A percentile compares a stretch with the other conserved stretches of the same genome.
Conservation (phyloP, 2,329 filamentous ascomycete genomes). For the Cercospora sesami region DNA sequence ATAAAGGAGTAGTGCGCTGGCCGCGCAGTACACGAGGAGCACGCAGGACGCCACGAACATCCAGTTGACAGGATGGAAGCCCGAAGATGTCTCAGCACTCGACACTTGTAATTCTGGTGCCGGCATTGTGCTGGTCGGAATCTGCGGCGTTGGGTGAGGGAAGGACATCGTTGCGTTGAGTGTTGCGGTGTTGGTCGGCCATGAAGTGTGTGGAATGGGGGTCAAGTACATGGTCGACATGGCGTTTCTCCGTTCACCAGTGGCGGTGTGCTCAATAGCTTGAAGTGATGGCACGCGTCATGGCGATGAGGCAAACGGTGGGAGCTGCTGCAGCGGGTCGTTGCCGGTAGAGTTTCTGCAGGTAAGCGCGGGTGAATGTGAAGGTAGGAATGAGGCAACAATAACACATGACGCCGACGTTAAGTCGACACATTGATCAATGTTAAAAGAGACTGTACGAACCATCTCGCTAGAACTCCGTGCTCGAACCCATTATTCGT, state of each 20-base stretch:
- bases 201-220: neutral
- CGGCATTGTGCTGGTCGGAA: neutral
- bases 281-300: neutral
- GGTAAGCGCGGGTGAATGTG: constrained; percentile 14
- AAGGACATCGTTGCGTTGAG: neutral
- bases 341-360: neutral
- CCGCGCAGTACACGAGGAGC: constrained; percentile 10
- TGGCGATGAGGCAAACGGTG: neutral
- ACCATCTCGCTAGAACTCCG: constrained; percentile 11
- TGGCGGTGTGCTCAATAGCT: neutral
- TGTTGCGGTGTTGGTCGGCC: neutral
- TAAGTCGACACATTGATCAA: neutral
- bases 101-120: neutral
- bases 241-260: neutral
- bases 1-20: constrained; percentile 9
- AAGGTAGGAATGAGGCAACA: constrained; percentile 2
- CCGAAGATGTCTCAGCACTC: neutral
- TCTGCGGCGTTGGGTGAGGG: neutral
- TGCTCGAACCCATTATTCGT: constrained; percentile 3
- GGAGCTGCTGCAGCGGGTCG: neutral
- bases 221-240: neutral
- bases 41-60: neutral
- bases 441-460: constrained; percentile 13
- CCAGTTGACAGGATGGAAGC: neutral
- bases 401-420: neutral